phyloP scores from a whole-genome alignment of 164 flowering plant species.

The Tetracentron sinense region DNA sequence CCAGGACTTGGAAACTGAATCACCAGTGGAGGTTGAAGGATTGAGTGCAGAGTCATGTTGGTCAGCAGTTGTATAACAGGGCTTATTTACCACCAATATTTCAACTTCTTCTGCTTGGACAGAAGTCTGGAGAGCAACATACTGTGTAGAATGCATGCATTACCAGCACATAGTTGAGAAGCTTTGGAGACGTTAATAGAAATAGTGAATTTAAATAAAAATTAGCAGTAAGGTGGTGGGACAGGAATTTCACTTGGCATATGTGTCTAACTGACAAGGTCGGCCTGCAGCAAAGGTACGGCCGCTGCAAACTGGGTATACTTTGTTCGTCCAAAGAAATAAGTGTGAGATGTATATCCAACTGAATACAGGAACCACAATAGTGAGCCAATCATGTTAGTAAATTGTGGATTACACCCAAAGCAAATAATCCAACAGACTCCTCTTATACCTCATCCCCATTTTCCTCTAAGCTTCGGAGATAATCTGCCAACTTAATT shows the following conservation, averaged over 20 bases:
- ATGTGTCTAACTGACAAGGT: slow-evolving; percentile 50
- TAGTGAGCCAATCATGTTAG: slow-evolving; percentile 4
- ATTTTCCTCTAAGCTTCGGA: slow-evolving; percentile 48
- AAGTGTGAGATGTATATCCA: slow-evolving; percentile 58
- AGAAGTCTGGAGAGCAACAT: slow-evolving; percentile 51
- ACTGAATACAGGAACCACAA: slow-evolving; percentile 33
- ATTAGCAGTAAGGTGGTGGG: background rate
- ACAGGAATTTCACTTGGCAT: slow-evolving; percentile 44
- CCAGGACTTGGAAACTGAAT: slow-evolving; percentile 7
- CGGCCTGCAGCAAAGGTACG: slow-evolving; percentile 70
- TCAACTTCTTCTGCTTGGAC: slow-evolving; percentile 50
- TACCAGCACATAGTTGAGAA: background rate
- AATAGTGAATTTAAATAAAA: background rate
- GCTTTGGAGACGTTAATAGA: background rate
- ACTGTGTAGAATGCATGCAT: slow-evolving; percentile 34
- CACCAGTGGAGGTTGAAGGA: slow-evolving; percentile 21
- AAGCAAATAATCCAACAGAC: background rate
- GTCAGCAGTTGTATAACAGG: background rate
- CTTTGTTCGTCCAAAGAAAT: slow-evolving; percentile 55
- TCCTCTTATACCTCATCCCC: slow-evolving; percentile 27
- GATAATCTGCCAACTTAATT: slow-evolving; percentile 51
- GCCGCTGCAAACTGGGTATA: slow-evolving; percentile 53
- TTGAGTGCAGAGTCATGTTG: slow-evolving; percentile 11
- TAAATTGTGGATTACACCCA: background rate
- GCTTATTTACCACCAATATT: slow-evolving; percentile 42